These are phyloP conservation scores for Fusarium sp. DNA, from an alignment of 2,329 filamentous ascomycete genomes.

Conservation along the genomic window DNA sequence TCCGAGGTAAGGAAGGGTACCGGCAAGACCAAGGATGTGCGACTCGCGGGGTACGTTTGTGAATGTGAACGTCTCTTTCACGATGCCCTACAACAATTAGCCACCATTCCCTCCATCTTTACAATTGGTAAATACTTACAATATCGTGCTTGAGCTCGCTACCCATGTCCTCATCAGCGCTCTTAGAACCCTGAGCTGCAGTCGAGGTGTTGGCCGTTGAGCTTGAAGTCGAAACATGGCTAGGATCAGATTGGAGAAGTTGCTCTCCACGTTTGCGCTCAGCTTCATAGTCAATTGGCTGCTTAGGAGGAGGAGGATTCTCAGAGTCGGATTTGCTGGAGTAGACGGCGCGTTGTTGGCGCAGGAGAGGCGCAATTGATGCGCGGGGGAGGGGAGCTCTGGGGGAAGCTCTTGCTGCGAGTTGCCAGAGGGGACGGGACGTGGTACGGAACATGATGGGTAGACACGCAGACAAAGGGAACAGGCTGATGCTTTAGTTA, in stretches of 20 bases:
- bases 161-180: conserved; percentile 44
- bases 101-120: fast-evolving
- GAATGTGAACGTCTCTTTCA: conserved; percentile 77
- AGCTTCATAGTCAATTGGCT: conserved; percentile 62
- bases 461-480: background rate
- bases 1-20: conserved; percentile 84
- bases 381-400: conserved; percentile 6
- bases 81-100: conserved; percentile 61
- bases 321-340: conserved; percentile 39
- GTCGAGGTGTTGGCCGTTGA: conserved; percentile 63
- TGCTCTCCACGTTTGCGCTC: conserved; percentile 66
- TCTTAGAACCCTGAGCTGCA: conserved; percentile 4
- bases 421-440: conserved; percentile 41
- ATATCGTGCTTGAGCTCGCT: conserved; percentile 61
- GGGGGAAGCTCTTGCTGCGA: conserved; percentile 34
- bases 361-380: conserved; percentile 21
- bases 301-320: conserved; percentile 40
- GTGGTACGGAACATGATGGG: conserved; percentile 47
- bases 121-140: conserved; percentile 57
- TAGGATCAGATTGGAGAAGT: conserved; percentile 69
- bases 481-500: conserved; percentile 1
- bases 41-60: conserved; percentile 73
- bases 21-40: conserved; percentile 76
- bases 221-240: conserved; percentile 69
- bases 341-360: conserved; percentile 38